Conservation (phyloP, 1,139 yeast genomes). For the Tardiomyces digboiensis region DNA sequence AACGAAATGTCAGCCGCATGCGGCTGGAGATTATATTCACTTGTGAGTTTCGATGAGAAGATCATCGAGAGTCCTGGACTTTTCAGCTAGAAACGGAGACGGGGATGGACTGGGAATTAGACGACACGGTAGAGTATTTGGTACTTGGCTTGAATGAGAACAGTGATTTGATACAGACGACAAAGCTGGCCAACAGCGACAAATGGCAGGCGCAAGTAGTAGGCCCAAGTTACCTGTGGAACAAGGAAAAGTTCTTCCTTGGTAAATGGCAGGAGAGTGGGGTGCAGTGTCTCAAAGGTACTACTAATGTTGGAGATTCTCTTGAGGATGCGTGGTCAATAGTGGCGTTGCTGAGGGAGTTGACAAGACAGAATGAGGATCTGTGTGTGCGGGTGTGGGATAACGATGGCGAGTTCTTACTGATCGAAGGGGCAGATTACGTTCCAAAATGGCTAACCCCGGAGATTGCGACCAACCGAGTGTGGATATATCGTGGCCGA, state of each 20-base stretch:
- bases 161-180: not conserved
- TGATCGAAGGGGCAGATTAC: conserved; percentile 38
- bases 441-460: conserved; percentile 40
- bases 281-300: conserved; percentile 33
- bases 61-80: too few species aligned
- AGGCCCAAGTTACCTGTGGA: conserved; percentile 18
- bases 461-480: conserved; percentile 31
- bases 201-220: not conserved
- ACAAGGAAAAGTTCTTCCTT: conserved; percentile 16
- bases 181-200: not conserved
- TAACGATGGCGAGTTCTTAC: conserved; percentile 46
- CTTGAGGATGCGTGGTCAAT: conserved; percentile 40
- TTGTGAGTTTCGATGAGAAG: too few species aligned
- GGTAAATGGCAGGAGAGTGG: conserved; percentile 6
- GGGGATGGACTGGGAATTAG: not conserved
- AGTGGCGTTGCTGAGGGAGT: conserved; percentile 31
- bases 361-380: conserved; percentile 27
- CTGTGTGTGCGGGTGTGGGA: conserved; percentile 42
- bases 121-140: not conserved
- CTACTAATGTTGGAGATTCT: conserved; percentile 35
- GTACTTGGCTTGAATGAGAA: not conserved
- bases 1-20: too few species aligned
- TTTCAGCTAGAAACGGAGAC: too few species aligned
- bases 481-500: conserved; percentile 6
- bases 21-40: too few species aligned